Percentiles rank a stretch among this genome's conserved stretches.
phyloP scores from a whole-genome alignment of 192 early-diverging fungal species.

The Spizellomyces sp. region DNA sequence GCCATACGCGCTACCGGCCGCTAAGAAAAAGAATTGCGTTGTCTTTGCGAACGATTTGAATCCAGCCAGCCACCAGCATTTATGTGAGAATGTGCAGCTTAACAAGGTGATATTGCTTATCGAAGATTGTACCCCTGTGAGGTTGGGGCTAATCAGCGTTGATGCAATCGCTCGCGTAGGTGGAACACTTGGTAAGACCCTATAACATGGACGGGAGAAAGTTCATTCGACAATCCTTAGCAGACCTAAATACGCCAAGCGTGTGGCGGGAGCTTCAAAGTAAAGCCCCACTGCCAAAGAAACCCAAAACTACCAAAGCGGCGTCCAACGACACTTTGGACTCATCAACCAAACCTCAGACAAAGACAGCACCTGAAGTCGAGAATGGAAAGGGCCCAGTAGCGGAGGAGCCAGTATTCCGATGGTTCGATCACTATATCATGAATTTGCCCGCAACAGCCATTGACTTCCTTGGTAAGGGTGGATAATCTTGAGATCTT shows the following conservation, averaged over 20 bases:
- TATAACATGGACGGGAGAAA: constrained; percentile 91
- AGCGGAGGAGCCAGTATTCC: constrained; percentile 33
- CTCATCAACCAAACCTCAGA: background rate
- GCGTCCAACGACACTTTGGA: background rate
- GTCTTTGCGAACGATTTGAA: constrained; percentile 99
- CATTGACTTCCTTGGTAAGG: constrained; percentile 87
- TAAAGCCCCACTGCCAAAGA: constrained; percentile 11
- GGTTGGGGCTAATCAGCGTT: background rate
- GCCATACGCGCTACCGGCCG: constrained; percentile 94
- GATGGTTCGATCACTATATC: constrained; percentile 90
- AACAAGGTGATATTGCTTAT: constrained; percentile 74
- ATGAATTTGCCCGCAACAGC: constrained; percentile 99
- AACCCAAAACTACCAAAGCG: constrained; percentile 5
- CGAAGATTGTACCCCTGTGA: background rate
- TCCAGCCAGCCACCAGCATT: constrained; percentile 79
- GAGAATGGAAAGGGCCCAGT: constrained; percentile 1
- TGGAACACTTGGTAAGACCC: constrained; percentile 63
- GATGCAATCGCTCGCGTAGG: constrained; percentile 29
- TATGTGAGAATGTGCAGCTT: constrained; percentile 75
- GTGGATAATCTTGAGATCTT: background rate
- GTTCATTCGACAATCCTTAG: constrained; percentile 80
- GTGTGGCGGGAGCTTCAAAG: constrained; percentile 23
- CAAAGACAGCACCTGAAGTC: constrained; percentile 20
- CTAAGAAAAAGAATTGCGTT: constrained; percentile 69
- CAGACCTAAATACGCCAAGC: constrained; percentile 55